phyloP scores from a whole-genome alignment of 495 filamentous ascomycete genomes.

The Wilcoxina mikolae region DNA sequence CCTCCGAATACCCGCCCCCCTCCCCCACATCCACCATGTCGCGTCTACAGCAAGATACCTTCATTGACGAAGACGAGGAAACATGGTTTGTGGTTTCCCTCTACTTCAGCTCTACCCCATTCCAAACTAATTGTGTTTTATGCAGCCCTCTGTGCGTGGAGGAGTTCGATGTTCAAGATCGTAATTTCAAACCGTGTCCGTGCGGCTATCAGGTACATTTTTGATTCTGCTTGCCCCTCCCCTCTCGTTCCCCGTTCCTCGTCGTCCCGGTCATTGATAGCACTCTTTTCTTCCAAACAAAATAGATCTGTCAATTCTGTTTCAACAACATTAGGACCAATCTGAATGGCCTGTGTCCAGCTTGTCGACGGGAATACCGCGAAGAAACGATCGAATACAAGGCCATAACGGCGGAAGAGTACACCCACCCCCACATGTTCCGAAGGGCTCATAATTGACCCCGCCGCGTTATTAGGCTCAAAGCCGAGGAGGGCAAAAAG shows the following conservation, averaged over 20 bases:
- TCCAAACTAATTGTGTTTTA: slow-evolving; percentile 12
- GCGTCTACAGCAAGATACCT: slow-evolving; percentile 63
- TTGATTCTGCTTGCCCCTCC: no score
- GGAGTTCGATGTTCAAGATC: slow-evolving; percentile 93
- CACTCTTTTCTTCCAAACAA: not conserved
- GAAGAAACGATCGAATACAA: slow-evolving; percentile 96
- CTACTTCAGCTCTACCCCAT: not conserved
- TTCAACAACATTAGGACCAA: slow-evolving; percentile 97
- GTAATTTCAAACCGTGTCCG: slow-evolving; percentile 92
- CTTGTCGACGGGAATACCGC: slow-evolving; percentile 86
- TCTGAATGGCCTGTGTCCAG: slow-evolving; percentile 88
- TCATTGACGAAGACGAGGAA: slow-evolving; percentile 95
- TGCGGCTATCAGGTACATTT: slow-evolving; percentile 94
- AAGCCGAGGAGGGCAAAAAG: slow-evolving; percentile 76
- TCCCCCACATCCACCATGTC: slow-evolving; percentile 15
- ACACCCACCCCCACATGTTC: slow-evolving; percentile 29
- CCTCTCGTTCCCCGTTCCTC: no score
- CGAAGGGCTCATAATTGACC: not conserved
- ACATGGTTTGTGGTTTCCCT: slow-evolving; percentile 43
- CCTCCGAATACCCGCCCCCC: not conserved
- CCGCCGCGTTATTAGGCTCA: slow-evolving; percentile 39
- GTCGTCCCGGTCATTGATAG: slow-evolving; percentile 15
- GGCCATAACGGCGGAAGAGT: slow-evolving; percentile 86
- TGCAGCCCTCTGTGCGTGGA: slow-evolving; percentile 90
- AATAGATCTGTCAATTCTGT: slow-evolving; percentile 95